Base-by-base conservation (phyloP, 129 eudicot species). In the Artemisia tridentata region DNA sequence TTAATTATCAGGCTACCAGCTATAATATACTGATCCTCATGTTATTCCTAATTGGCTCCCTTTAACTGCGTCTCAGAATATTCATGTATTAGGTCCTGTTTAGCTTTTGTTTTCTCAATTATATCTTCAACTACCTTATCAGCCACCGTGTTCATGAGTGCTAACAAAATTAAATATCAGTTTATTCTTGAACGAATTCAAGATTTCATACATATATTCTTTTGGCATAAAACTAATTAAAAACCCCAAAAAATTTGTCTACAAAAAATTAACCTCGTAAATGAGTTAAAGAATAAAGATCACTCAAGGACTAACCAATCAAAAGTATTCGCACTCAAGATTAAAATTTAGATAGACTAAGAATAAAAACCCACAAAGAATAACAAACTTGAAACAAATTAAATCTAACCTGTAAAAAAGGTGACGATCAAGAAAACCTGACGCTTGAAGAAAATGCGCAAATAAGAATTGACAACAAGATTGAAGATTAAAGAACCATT, bases 331-430 rank as follows among this genome's bases (percentile, higher is more conserved):
- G 59, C 13, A 38, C 38, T 70, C 43, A 77, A 70, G 41, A 50
- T 12, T 63, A 49, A 69, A 20, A 20, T 15, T 53, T 7, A 38
- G 6, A 7, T 38, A 38, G 11, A 38, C 11, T 38, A 38, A 38
- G 11, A 38, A 38, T 7, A 7, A 38, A 38, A 23, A 18, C n/a
- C 31, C 47, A 6, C 7, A 8, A 6, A 46, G 16, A 8, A 25
- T 21, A 58, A 20, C 6, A 18, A 47, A 52, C 5, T 29, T 12
- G 18, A 7, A 13, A 17, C 0, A 17, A 55, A 53, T 12, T 45
- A 0, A 53, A 52, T 52, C 67, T 54, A 71, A 78, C 77, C 81
- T 78, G 77, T 17, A 55, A 16, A 70, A 77, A 69, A 49, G 80
- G 3, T 51, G 75, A 69, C 38, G 69, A 76, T 49, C 69, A 50